phyloP scores from a whole-genome alignment of 2,329 filamentous ascomycete genomes.

The Fusarium robinianum region DNA sequence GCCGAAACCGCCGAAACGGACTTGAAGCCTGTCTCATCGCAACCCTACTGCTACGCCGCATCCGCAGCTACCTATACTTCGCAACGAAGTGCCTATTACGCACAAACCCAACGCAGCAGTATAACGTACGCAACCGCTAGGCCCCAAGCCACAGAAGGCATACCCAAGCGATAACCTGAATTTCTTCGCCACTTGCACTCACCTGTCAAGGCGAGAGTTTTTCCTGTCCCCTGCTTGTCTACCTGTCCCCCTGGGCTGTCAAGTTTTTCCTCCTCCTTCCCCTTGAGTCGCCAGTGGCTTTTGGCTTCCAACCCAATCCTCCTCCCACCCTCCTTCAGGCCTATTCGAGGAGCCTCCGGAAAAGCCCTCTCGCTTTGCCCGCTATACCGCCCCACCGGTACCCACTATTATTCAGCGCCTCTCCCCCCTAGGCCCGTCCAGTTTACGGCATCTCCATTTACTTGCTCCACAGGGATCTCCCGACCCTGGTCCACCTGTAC shows the following conservation, averaged over 20 bases:
- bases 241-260: not conserved
- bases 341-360: no score
- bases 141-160: slow-evolving; percentile 15
- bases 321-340: not conserved
- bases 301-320: slow-evolving; percentile 4
- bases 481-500: slow-evolving; percentile 16
- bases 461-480: not conserved
- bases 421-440: slow-evolving; percentile 9
- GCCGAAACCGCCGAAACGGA: slow-evolving; percentile 21
- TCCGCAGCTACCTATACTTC: no score
- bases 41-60: slow-evolving; percentile 30
- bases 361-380: no score
- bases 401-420: slow-evolving; percentile 5
- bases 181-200: not conserved
- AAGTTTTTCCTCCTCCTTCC: not conserved
- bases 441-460: slow-evolving; percentile 27
- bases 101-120: slow-evolving; percentile 11
- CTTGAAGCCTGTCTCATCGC: slow-evolving; percentile 7
- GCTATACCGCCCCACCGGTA: slow-evolving; percentile 10
- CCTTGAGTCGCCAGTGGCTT: slow-evolving; percentile 10
- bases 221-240: not conserved
- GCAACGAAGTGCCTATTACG: no score
- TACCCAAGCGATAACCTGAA: no score
- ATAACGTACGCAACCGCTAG: slow-evolving; percentile 1
- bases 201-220: not conserved